phyloP scores from a whole-genome alignment of 2,329 filamentous ascomycete species.

The Pyricularia sp. region DNA sequence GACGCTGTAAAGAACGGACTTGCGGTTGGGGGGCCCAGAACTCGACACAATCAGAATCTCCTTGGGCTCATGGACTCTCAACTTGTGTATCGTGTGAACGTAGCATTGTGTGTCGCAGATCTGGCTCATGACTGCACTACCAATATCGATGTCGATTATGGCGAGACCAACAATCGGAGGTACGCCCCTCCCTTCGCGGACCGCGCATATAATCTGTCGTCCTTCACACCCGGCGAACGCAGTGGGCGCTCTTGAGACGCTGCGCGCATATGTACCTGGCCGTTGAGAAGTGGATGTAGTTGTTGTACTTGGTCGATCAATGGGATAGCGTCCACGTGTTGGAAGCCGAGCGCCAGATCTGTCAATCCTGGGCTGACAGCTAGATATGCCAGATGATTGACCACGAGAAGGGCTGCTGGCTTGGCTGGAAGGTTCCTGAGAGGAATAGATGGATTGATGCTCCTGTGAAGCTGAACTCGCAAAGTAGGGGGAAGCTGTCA shows the following conservation, averaged over 20 bases:
- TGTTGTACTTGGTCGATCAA: neutral
- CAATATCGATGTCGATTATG: constrained; percentile 75
- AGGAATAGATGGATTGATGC: neutral
- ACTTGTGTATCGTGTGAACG: constrained; percentile 74
- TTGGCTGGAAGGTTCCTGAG: neutral
- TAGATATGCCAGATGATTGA: neutral
- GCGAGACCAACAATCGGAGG: constrained; percentile 74
- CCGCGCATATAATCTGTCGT: constrained; percentile 64
- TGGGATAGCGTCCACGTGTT: neutral
- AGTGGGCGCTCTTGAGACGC: neutral
- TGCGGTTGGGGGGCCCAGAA: constrained; percentile 48
- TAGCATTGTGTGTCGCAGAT: constrained; percentile 92
- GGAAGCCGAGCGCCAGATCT: neutral
- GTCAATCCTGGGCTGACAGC: neutral
- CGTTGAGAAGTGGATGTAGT: neutral
- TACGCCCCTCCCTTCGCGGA: constrained; percentile 78
- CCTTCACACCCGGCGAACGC: neutral
- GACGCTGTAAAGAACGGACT: constrained; percentile 61
- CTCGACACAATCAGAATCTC: constrained; percentile 67
- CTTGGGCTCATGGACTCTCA: constrained; percentile 67
- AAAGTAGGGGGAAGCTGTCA: neutral
- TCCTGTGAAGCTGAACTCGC: neutral
- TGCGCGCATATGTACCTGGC: neutral
- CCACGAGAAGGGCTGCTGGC: neutral
- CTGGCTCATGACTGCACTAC: constrained; percentile 74